Evolutionary conservation across 306 rosid genomes (phyloP).

Genomic region (Vigna mungo): DNA sequence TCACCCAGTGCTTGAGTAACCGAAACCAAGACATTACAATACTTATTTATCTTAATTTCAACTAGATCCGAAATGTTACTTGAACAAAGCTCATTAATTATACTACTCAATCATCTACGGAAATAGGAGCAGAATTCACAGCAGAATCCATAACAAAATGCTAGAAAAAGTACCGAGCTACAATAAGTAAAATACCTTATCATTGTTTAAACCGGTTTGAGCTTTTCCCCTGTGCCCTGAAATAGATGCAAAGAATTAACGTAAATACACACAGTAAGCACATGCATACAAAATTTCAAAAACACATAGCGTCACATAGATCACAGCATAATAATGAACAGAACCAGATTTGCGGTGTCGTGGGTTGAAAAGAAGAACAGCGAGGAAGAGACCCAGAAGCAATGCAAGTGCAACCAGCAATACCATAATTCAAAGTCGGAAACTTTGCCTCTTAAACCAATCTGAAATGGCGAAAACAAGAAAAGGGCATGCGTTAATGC

Average conservation of each 20-base stretch:
- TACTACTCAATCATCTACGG: not conserved
- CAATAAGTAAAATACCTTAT: slow-evolving; percentile 51
- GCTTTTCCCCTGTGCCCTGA: slow-evolving; percentile 57
- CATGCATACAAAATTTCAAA: slow-evolving; percentile 5
- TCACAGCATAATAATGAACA: not conserved
- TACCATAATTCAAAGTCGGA: slow-evolving; percentile 48
- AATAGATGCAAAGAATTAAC: slow-evolving; percentile 36
- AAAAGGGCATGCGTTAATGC: slow-evolving; percentile 18
- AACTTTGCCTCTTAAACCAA: slow-evolving; percentile 42
- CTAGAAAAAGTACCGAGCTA: not conserved
- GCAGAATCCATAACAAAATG: not conserved
- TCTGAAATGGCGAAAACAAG: slow-evolving; percentile 32
- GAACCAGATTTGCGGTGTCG: slow-evolving; percentile 56
- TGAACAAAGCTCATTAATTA: slow-evolving; percentile 5
- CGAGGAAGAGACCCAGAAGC: slow-evolving; percentile 60
- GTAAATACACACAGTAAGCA: not conserved
- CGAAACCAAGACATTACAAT: slow-evolving; percentile 7
- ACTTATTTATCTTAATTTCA: slow-evolving; percentile 23
- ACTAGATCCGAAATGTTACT: slow-evolving; percentile 25
- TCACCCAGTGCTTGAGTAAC: not conserved
- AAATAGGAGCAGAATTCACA: slow-evolving; percentile 21
- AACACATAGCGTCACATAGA: not conserved
- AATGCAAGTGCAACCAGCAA: slow-evolving; percentile 58
- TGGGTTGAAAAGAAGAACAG: slow-evolving; percentile 54
- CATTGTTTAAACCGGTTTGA: slow-evolving; percentile 44